phyloP scores from a whole-genome alignment of 148 eudicot genomes.

The Cornus kousa region DNA sequence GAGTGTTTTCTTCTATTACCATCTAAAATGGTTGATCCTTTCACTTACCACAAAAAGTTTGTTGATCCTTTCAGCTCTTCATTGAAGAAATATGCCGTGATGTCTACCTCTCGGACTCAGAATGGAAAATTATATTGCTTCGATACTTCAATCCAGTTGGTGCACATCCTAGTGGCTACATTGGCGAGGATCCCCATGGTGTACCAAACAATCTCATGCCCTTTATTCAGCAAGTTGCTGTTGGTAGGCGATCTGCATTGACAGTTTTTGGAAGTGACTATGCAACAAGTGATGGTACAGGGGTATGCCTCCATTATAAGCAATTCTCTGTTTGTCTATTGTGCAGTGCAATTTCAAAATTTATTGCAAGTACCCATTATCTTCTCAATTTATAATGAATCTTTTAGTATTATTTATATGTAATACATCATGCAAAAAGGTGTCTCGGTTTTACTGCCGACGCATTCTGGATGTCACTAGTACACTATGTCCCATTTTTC shows the following conservation, averaged over 20 bases:
- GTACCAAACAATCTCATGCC: constrained; percentile 98
- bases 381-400: too few relatives aligned
- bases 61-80: constrained; percentile 60
- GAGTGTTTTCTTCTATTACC: background rate
- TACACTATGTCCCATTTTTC: background rate
- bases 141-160: constrained; percentile 99
- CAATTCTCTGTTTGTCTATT: background rate
- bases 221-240: constrained; percentile 95
- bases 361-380: background rate
- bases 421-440: background rate
- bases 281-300: constrained; percentile 87
- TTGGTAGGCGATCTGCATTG: constrained; percentile 80
- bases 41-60: constrained; percentile 17
- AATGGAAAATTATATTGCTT: constrained; percentile 86
- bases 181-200: constrained; percentile 97
- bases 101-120: constrained; percentile 54
- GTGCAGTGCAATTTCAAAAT: background rate
- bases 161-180: constrained; percentile 88
- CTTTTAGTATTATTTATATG: too few relatives aligned
- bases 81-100: constrained; percentile 96
- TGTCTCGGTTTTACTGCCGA: background rate
- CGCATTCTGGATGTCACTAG: background rate
- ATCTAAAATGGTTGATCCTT: constrained; percentile 15
- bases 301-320: constrained; percentile 48
- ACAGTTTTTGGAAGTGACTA: constrained; percentile 87